A percentile compares a stretch with the other conserved stretches of the same genome.
Evolutionary conservation across 129 eudicot genomes (phyloP).

Genomic region (Artemisia annua): DNA sequence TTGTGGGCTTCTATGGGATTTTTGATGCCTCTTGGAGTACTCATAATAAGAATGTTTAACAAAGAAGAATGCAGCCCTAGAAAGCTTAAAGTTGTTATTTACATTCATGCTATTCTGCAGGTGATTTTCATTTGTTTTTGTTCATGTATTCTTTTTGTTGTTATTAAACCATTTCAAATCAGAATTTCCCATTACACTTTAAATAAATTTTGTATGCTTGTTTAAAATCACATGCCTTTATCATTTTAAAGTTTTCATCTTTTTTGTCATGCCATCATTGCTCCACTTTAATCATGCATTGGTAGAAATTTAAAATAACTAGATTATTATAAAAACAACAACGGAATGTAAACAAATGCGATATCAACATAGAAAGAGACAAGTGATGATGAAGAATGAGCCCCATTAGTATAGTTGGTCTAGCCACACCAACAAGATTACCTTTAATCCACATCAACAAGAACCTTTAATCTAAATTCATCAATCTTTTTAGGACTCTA

Average conservation of each 20-base stretch:
- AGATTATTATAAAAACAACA: background rate
- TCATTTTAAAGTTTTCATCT: slow-evolving; percentile 16
- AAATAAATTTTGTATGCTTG: slow-evolving; percentile 6
- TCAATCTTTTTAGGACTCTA: slow-evolving; percentile 2
- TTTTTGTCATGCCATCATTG: slow-evolving; percentile 37
- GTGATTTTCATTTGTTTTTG: slow-evolving; percentile 20
- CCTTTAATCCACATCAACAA: no score
- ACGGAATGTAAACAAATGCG: background rate
- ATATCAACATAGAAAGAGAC: slow-evolving; percentile 16
- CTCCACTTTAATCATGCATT: slow-evolving; percentile 44
- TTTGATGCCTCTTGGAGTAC: slow-evolving; percentile 63
- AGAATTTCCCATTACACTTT: background rate
- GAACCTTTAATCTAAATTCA: slow-evolving; percentile 4
- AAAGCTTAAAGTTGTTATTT: slow-evolving; percentile 45
- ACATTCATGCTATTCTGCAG: slow-evolving; percentile 60
- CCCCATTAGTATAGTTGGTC: slow-evolving; percentile 29
- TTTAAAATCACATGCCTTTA: slow-evolving; percentile 31
- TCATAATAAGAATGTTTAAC: slow-evolving; percentile 47
- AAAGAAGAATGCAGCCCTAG: slow-evolving; percentile 40
- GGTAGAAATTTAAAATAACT: background rate
- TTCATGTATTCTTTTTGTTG: background rate
- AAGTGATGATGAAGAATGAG: slow-evolving; percentile 21
- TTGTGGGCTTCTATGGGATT: slow-evolving; percentile 82
- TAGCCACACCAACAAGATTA: slow-evolving; percentile 15
- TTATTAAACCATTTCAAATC: slow-evolving; percentile 15